Evolutionary conservation across 345 rosid genomes (phyloP).

Genomic region (Camelina laxa): DNA sequence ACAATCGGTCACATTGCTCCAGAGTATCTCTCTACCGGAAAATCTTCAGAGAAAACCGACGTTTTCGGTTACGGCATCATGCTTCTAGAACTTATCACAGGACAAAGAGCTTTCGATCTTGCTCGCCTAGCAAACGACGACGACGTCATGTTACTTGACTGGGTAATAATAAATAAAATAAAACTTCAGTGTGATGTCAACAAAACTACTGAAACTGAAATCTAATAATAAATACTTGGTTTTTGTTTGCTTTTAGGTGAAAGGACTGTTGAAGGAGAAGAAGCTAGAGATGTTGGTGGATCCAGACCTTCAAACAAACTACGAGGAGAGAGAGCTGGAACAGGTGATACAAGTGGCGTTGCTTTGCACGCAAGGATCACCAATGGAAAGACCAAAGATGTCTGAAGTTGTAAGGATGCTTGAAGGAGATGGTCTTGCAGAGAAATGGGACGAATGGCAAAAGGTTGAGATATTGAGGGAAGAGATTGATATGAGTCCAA

Average conservation of each 20-base stretch:
- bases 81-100: constrained; percentile 94
- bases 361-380: constrained; percentile 93
- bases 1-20: constrained; percentile 98
- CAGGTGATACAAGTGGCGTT: constrained; percentile 93
- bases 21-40: constrained; percentile 92
- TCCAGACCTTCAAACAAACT: constrained; percentile 82
- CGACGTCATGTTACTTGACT: constrained; percentile 95
- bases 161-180: constrained; percentile 58
- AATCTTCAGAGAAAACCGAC: constrained; percentile 96
- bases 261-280: constrained; percentile 93
- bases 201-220: neutral
- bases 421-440: constrained; percentile 90
- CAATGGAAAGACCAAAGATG: constrained; percentile 95
- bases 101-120: constrained; percentile 97
- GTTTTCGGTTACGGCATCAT: constrained; percentile 97
- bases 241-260: constrained; percentile 57
- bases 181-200: constrained; percentile 4
- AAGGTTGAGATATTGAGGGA: constrained; percentile 89
- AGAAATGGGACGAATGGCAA: constrained; percentile 98
- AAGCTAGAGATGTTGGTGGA: constrained; percentile 93
- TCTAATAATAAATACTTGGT: neutral
- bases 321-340: constrained; percentile 79
- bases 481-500: constrained; percentile 76
- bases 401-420: constrained; percentile 96
- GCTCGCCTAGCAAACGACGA: constrained; percentile 97